A percentile compares a stretch with the other conserved stretches of the same genome.
Conservation (phyloP, 495 filamentous ascomycete species). For the Penicillium pancosmium region DNA sequence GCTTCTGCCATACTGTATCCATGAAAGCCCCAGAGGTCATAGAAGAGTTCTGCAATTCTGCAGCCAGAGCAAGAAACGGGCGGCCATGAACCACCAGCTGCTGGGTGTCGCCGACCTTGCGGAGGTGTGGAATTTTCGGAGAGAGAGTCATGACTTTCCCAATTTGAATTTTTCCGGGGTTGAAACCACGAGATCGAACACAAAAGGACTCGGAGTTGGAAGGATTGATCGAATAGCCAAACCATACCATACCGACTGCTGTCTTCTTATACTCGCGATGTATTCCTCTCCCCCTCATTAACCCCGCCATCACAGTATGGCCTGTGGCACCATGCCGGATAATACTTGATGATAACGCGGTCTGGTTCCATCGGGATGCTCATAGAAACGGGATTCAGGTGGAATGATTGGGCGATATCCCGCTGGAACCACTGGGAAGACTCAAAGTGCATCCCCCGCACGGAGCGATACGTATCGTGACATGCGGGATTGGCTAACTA, state of each 20-base stretch:
- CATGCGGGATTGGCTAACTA: conserved; percentile 8
- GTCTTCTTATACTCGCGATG: not conserved
- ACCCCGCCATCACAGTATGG: not conserved
- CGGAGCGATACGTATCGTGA: not conserved
- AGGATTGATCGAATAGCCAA: not conserved
- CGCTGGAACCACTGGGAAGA: not conserved
- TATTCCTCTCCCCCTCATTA: not conserved
- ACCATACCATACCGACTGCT: not conserved
- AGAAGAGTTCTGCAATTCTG: conserved; percentile 54
- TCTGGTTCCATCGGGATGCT: not conserved
- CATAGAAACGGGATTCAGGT: not conserved
- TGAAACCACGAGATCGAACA: too few species aligned
- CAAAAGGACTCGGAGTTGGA: too few species aligned
- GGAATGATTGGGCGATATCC: conserved; percentile 3
- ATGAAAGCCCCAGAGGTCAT: conserved; percentile 49
- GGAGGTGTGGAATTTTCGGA: conserved; percentile 30
- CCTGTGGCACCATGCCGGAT: not conserved
- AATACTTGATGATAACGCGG: not conserved
- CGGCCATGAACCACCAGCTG: conserved; percentile 51
- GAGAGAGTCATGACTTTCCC: conserved; percentile 1
- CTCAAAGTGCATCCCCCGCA: conserved; percentile 5
- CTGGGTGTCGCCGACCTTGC: conserved; percentile 26
- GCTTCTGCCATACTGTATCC: conserved; percentile 45
- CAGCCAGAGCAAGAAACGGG: conserved; percentile 49
- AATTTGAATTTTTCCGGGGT: too few species aligned